Conservation (phyloP, 768 basidiomycete genomes). For the Tephrocybe rancida region DNA sequence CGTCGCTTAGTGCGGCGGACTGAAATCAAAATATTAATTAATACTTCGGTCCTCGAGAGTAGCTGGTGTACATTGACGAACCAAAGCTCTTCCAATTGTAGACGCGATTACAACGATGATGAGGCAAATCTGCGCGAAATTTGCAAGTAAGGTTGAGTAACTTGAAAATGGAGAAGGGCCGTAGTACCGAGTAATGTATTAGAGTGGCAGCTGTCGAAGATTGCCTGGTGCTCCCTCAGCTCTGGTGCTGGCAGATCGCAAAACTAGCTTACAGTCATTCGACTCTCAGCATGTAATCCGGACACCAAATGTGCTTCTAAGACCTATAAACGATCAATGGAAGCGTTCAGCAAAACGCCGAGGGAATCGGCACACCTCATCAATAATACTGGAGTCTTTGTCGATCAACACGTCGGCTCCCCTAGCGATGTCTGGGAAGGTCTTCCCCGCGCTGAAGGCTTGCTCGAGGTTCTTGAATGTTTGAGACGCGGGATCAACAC, state of each 20-base stretch:
- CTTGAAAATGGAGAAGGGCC: not conserved
- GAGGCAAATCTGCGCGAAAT: not conserved
- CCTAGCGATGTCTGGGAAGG: not conserved
- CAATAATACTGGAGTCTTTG: not conserved
- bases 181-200: not conserved
- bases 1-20: no score
- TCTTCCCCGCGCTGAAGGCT: not conserved
- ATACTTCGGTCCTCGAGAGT: no score
- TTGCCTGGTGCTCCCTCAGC: not conserved
- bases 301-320: not conserved
- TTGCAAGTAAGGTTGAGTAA: not conserved
- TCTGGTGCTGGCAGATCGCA: not conserved
- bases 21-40: no score
- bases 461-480: not conserved
- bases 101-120: not conserved
- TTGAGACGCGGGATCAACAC: not conserved
- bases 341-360: not conserved
- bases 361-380: not conserved
- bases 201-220: not conserved
- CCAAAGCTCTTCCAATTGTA: not conserved
- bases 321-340: not conserved
- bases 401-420: not conserved
- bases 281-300: not conserved
- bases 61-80: not conserved
- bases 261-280: not conserved